These are phyloP conservation scores for Pythium monospermum DNA, from an alignment of 352 stramenopile species.

Conservation along the genomic window DNA sequence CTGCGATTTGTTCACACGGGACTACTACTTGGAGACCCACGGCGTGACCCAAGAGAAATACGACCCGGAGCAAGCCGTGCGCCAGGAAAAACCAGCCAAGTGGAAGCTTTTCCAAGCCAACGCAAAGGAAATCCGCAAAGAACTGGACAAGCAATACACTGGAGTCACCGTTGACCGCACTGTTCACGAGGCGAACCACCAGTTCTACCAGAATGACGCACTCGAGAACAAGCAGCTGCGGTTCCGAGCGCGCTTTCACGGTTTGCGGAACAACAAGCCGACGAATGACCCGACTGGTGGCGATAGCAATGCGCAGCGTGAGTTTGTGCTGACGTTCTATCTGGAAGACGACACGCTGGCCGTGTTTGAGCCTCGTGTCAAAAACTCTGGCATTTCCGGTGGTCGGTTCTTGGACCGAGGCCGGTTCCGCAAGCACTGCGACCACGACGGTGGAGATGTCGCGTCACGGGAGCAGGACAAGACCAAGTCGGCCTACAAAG, in stretches of 20 bases:
- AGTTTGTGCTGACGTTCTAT: constrained; percentile 80
- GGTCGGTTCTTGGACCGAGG: constrained; percentile 76
- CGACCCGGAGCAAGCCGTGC: constrained; percentile 15
- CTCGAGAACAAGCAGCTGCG: constrained; percentile 65
- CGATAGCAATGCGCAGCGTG: constrained; percentile 42
- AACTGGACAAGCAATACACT: constrained; percentile 19
- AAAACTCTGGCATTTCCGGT: constrained; percentile 60
- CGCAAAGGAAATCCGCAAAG: constrained; percentile 16
- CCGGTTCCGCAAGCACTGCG: constrained; percentile 46
- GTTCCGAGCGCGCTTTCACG: constrained; percentile 65
- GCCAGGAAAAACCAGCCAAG: constrained; percentile 24
- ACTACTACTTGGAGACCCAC: constrained; percentile 82
- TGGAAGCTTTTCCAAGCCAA: constrained; percentile 56
- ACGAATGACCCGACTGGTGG: no score
- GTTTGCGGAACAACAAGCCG: constrained; percentile 14
- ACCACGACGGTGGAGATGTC: constrained; percentile 17
- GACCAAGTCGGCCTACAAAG: constrained; percentile 30
- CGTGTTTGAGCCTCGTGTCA: constrained; percentile 64
- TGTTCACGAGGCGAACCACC: neutral
- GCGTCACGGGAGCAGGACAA: constrained; percentile 31
- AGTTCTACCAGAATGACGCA: constrained; percentile 35
- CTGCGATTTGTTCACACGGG: constrained; percentile 88
- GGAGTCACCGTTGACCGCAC: neutral
- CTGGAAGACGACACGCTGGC: constrained; percentile 73
- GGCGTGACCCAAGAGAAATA: constrained; percentile 77